Conservation (phyloP, 495 filamentous ascomycete species). For the Hypoxylon intermedium region DNA sequence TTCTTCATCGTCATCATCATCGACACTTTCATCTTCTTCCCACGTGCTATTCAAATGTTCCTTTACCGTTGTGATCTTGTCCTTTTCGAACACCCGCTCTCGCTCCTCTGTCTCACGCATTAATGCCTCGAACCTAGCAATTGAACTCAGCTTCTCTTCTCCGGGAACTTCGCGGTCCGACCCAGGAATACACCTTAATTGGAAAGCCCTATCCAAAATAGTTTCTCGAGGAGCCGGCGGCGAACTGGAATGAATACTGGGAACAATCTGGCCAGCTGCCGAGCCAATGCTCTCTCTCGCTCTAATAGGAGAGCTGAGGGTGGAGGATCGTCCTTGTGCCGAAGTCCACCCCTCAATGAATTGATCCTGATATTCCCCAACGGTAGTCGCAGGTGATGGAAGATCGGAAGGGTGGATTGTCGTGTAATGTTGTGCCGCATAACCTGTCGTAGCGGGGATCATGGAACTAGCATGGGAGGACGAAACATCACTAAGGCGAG, state of each 20-base stretch:
- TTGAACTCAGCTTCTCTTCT: conserved; percentile 62
- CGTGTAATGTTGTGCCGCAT: conserved; percentile 50
- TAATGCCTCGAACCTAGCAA: conserved; percentile 65
- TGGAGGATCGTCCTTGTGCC: conserved; percentile 62
- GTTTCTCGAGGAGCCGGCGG: conserved; percentile 60
- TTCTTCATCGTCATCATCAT: conserved; percentile 45
- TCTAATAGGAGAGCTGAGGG: conserved; percentile 55
- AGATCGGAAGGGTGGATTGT: conserved; percentile 55
- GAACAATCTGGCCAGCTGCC: conserved; percentile 38
- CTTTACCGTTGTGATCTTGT: conserved; percentile 27
- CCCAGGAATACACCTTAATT: conserved; percentile 62
- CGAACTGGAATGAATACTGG: conserved; percentile 47
- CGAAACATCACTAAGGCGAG: conserved; percentile 61
- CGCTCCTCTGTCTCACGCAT: conserved; percentile 63
- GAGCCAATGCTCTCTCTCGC: conserved; percentile 55
- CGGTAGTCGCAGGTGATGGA: conserved; percentile 58
- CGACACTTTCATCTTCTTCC: conserved; percentile 50
- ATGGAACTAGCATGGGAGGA: conserved; percentile 56
- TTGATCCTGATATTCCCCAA: conserved; percentile 60
- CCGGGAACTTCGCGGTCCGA: conserved; percentile 53
- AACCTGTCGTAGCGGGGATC: conserved; percentile 47
- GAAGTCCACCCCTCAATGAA: conserved; percentile 65
- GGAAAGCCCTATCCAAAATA: conserved; percentile 66
- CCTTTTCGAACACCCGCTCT: conserved; percentile 43
- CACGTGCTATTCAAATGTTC: conserved; percentile 53